These are phyloP conservation scores for Panicum virgatum DNA, from an alignment of 202 grass and related monocot genomes.

Conservation along the genomic window DNA sequence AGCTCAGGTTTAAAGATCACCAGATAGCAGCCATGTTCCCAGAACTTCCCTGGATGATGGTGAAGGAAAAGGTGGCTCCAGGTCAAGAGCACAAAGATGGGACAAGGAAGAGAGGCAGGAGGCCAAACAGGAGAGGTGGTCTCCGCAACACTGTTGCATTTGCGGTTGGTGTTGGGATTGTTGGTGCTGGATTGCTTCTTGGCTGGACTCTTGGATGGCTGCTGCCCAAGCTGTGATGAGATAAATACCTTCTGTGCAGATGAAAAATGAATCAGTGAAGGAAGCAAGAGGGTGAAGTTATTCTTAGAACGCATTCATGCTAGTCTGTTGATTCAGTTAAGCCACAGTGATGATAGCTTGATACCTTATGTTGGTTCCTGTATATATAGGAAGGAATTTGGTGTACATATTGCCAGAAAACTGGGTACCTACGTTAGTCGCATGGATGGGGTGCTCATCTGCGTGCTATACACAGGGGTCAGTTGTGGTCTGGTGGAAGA, in stretches of 20 bases:
- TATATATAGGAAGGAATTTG: constrained; percentile 41
- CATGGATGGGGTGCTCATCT: constrained; percentile 12
- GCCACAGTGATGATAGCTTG: constrained; percentile 15
- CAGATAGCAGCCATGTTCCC: constrained; percentile 64
- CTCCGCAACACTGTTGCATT: constrained; percentile 50
- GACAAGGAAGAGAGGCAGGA: constrained; percentile 53
- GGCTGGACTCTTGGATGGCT: constrained; percentile 90
- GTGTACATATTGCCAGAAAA: constrained; percentile 38
- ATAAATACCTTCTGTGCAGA: no score
- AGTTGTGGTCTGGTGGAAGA: constrained; percentile 45
- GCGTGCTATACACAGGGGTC: constrained; percentile 31
- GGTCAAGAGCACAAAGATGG: constrained; percentile 30
- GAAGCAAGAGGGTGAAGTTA: constrained; percentile 10
- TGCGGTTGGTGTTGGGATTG: constrained; percentile 75
- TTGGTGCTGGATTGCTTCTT: constrained; percentile 76
- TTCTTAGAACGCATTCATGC: constrained; percentile 16
- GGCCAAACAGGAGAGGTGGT: constrained; percentile 31
- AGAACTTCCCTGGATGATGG: constrained; percentile 57
- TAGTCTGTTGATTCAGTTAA: constrained; percentile 36
- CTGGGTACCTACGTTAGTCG: constrained; percentile 3
- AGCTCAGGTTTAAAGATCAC: constrained; percentile 69
- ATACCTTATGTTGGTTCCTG: constrained; percentile 27
- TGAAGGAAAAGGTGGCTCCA: constrained; percentile 34
- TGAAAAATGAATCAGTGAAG: no score
- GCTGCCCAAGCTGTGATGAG: constrained; percentile 52